A percentile compares a stretch with the other conserved stretches of the same genome.
These are phyloP conservation scores for Coemansia sp. DNA, from an alignment of 192 early-diverging fungal genomes.

Conservation along the genomic window DNA sequence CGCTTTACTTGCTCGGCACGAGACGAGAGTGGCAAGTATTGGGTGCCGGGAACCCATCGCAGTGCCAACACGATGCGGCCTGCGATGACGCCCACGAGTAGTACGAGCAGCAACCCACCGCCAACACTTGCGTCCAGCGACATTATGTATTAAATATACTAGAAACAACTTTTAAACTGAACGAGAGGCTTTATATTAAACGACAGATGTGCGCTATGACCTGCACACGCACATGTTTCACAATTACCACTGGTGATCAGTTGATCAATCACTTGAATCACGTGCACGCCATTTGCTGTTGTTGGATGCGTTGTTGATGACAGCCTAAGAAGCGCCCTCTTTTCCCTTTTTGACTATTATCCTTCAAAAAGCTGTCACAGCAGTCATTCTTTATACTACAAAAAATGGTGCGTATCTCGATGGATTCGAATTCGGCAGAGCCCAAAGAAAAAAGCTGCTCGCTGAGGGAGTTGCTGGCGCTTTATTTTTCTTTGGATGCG, in stretches of 20 bases:
- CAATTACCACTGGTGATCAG: background rate
- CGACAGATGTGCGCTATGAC: background rate
- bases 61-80: conserved; percentile 15
- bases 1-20: conserved; percentile 12
- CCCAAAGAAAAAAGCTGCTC: too few species aligned
- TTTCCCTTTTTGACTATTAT: conserved; percentile 9
- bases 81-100: conserved; percentile 9
- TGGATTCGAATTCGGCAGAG: background rate
- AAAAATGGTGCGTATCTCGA: conserved; percentile 25
- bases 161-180: background rate
- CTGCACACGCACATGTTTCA: background rate
- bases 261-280: background rate
- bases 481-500: too few species aligned
- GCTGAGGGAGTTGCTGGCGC: too few species aligned
- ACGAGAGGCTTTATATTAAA: background rate
- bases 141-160: conserved; percentile 5
- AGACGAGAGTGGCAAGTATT: conserved; percentile 15
- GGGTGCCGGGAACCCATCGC: background rate
- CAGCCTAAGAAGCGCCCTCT: background rate
- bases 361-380: conserved; percentile 7
- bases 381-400: conserved; percentile 6
- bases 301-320: conserved; percentile 2
- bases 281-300: background rate
- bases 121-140: conserved; percentile 13
- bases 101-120: conserved; percentile 21